Evolutionary conservation across 2,329 filamentous ascomycete genomes (phyloP).

Genomic region (Botryotinia convoluta): DNA sequence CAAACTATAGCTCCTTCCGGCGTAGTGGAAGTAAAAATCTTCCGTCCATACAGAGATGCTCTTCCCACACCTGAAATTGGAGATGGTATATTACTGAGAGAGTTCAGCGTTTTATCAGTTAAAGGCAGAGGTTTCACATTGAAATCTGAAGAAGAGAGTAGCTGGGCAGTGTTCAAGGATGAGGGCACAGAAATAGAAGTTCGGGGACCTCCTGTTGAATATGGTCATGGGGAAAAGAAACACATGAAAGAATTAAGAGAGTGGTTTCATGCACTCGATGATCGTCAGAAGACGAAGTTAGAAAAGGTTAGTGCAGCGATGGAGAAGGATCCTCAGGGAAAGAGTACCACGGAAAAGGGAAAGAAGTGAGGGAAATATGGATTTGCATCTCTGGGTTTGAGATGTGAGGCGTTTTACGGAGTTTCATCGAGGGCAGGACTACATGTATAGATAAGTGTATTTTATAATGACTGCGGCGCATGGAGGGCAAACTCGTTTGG

Average conservation of each 20-base stretch:
- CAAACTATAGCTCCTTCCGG: conserved; percentile 50
- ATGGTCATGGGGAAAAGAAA: conserved; percentile 48
- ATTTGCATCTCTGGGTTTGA: background rate
- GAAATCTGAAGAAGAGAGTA: conserved; percentile 48
- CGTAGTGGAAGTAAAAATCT: conserved; percentile 56
- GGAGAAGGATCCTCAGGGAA: background rate
- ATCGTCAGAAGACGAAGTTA: conserved; percentile 1
- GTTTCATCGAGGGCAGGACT: background rate
- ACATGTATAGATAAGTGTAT: conserved; percentile 5
- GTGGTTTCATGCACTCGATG: conserved; percentile 45
- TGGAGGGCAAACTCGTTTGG: background rate
- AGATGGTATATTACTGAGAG: conserved; percentile 57
- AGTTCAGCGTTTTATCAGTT: conserved; percentile 54
- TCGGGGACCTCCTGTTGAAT: conserved; percentile 58
- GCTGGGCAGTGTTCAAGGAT: conserved; percentile 60
- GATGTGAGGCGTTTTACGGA: background rate
- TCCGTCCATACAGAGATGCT: conserved; percentile 55
- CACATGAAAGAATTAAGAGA: conserved; percentile 52
- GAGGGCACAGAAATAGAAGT: conserved; percentile 47
- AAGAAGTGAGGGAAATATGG: conserved; percentile 1
- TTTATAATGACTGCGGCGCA: background rate
- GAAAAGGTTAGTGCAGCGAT: background rate
- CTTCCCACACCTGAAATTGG: conserved; percentile 55
- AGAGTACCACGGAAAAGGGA: conserved; percentile 7
- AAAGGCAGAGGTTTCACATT: conserved; percentile 56